Percentiles rank a stretch among this genome's conserved stretches.
Conservation (phyloP, 208 protist genomes). For the Herpetomonas muscarum region DNA sequence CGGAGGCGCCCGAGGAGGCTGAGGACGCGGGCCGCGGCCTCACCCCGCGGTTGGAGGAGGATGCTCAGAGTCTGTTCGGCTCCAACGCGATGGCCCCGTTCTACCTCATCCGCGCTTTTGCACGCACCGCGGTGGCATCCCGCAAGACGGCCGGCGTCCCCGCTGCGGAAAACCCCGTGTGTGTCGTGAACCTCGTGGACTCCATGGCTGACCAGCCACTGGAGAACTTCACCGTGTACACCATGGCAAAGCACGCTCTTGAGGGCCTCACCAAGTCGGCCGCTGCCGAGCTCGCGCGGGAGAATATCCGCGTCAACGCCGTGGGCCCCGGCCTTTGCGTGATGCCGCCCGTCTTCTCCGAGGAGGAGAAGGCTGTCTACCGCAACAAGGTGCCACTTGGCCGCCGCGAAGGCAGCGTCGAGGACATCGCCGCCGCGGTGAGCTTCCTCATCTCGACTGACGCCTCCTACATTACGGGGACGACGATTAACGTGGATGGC, state of each 20-base stretch:
- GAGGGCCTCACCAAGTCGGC: conserved; percentile 62
- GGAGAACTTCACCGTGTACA: conserved; percentile 61
- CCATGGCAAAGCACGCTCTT: conserved; percentile 73
- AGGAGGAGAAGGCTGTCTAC: conserved; percentile 26
- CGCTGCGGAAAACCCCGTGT: background rate
- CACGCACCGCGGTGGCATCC: conserved; percentile 12
- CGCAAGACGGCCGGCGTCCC: conserved; percentile 20
- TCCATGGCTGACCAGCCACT: conserved; percentile 61
- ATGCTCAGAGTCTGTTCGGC: conserved; percentile 47
- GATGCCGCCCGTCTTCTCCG: conserved; percentile 38
- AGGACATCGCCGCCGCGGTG: conserved; percentile 54
- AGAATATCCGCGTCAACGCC: conserved; percentile 67
- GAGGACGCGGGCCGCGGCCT: no score
- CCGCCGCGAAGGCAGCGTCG: conserved; percentile 38
- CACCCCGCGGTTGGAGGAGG: conserved; percentile 13
- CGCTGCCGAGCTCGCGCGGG: conserved; percentile 59
- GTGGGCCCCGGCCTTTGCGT: conserved; percentile 54
- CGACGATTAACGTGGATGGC: conserved; percentile 65
- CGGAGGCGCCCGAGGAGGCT: background rate
- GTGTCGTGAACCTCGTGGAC: conserved; percentile 70
- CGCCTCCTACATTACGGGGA: conserved; percentile 63
- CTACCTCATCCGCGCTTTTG: conserved; percentile 54
- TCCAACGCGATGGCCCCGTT: conserved; percentile 74
- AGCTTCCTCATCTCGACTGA: conserved; percentile 57
- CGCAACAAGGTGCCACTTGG: conserved; percentile 59